Evolutionary conservation across 2,329 filamentous ascomycete species (phyloP).

Genomic region (Ophiostoma quercus): DNA sequence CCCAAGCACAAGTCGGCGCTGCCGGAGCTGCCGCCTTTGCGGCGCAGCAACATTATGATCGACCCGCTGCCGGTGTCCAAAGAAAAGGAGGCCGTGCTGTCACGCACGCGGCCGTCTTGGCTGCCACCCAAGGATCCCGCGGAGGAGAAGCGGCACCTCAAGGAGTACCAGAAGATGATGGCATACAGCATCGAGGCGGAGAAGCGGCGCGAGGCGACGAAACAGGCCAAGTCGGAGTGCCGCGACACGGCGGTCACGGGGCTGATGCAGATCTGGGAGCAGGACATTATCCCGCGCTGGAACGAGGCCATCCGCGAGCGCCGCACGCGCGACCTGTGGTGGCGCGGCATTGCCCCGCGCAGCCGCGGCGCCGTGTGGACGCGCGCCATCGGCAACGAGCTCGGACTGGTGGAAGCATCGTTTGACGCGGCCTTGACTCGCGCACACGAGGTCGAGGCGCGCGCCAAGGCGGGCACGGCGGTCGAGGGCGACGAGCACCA

Average conservation of each 20-base stretch:
- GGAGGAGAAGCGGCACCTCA: constrained; percentile 85
- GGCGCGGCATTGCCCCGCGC: constrained; percentile 69
- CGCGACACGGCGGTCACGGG: constrained; percentile 52
- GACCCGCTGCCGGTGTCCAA: constrained; percentile 78
- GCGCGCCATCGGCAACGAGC: constrained; percentile 66
- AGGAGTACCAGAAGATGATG: constrained; percentile 82
- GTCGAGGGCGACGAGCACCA: constrained; percentile 51
- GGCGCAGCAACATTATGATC: constrained; percentile 73
- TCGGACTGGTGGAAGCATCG: constrained; percentile 61
- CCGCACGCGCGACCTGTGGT: constrained; percentile 71
- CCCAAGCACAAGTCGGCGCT: constrained; percentile 60
- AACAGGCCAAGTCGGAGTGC: constrained; percentile 47
- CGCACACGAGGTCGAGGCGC: constrained; percentile 57
- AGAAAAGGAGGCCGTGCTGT: constrained; percentile 79
- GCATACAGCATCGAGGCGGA: constrained; percentile 55
- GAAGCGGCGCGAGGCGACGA: constrained; percentile 51
- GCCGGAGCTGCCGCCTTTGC: constrained; percentile 63
- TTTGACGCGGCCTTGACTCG: constrained; percentile 66
- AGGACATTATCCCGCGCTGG: constrained; percentile 72
- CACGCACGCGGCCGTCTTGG: constrained; percentile 76
- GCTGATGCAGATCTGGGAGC: constrained; percentile 64
- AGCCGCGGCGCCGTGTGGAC: constrained; percentile 66
- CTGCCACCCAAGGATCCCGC: constrained; percentile 80
- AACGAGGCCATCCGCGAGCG: constrained; percentile 62
- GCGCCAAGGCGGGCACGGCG: constrained; percentile 48